Evolutionary conservation across 1,139 yeast genomes (phyloP).

Genomic region (Taphrina confusa): DNA sequence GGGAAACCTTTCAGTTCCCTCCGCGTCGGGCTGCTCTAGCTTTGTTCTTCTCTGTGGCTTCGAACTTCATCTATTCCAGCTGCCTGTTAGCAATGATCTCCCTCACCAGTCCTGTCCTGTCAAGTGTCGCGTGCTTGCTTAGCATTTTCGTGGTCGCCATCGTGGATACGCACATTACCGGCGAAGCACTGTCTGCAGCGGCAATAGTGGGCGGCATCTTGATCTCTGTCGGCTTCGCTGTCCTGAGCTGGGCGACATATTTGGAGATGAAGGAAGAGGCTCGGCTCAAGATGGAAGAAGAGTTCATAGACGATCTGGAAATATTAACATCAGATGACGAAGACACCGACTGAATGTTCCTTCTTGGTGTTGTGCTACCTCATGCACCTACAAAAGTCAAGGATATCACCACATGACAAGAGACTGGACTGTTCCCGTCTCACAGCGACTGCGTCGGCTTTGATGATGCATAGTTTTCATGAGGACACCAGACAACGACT

Average conservation of each 20-base stretch:
- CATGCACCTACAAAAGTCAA: too few species aligned
- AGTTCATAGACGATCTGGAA: conserved; percentile 13
- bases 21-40: conserved; percentile 52
- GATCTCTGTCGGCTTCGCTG: conserved; percentile 62
- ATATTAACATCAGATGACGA: neutral
- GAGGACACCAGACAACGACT: too few species aligned
- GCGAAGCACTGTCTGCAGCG: conserved; percentile 50
- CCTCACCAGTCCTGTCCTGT: conserved; percentile 79
- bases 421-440: too few species aligned
- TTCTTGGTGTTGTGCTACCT: too few species aligned
- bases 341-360: neutral
- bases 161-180: conserved; percentile 73
- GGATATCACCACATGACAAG: too few species aligned
- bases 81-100: conserved; percentile 78
- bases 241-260: conserved; percentile 75
- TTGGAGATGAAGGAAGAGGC: conserved; percentile 64
- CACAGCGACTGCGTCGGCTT: too few species aligned
- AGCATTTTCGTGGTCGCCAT: conserved; percentile 79
- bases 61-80: conserved; percentile 70
- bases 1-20: conserved; percentile 63
- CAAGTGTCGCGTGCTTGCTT: conserved; percentile 76
- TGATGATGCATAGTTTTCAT: too few species aligned
- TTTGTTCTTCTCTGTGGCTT: conserved; percentile 53
- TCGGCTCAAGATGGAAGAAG: conserved; percentile 1
- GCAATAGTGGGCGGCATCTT: conserved; percentile 49